Percentiles rank a stretch among this genome's conserved stretches.
These are phyloP conservation scores for Fragaria vesca DNA, from an alignment of 306 rosid species.

Conservation along the genomic window DNA sequence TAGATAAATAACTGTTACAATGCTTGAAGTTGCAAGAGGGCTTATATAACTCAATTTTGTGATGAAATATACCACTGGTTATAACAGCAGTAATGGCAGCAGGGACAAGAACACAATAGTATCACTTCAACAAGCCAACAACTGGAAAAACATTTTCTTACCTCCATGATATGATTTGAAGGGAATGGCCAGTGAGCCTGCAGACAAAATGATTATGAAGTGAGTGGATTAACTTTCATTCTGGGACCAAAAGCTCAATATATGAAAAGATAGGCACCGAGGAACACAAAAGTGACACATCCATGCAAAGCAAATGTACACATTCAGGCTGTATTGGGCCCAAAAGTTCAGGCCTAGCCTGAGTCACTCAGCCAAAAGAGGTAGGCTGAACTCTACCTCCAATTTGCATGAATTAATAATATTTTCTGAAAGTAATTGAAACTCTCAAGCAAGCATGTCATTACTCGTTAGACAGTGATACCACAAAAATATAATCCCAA, in stretches of 20 bases:
- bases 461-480: not conserved
- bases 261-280: constrained; percentile 5
- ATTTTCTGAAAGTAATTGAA: not conserved
- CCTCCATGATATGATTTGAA: constrained; percentile 82
- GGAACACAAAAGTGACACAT: constrained; percentile 8
- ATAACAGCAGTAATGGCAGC: not conserved
- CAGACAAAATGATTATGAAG: constrained; percentile 30
- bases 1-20: not conserved
- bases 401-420: not conserved
- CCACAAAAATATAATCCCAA: not conserved
- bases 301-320: not conserved
- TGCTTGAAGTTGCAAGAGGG: not conserved
- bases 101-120: not conserved
- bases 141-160: constrained; percentile 19
- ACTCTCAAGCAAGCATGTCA: not conserved
- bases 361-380: not conserved
- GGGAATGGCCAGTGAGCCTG: constrained; percentile 99
- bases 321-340: constrained; percentile 7
- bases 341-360: not conserved
- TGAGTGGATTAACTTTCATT: constrained; percentile 16
- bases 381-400: constrained; percentile 4
- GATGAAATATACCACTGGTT: not conserved
- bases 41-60: not conserved
- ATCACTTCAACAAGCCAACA: not conserved
- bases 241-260: not conserved